Conservation (phyloP, 805 yeast species). For the Spathaspora gorwiae region DNA sequence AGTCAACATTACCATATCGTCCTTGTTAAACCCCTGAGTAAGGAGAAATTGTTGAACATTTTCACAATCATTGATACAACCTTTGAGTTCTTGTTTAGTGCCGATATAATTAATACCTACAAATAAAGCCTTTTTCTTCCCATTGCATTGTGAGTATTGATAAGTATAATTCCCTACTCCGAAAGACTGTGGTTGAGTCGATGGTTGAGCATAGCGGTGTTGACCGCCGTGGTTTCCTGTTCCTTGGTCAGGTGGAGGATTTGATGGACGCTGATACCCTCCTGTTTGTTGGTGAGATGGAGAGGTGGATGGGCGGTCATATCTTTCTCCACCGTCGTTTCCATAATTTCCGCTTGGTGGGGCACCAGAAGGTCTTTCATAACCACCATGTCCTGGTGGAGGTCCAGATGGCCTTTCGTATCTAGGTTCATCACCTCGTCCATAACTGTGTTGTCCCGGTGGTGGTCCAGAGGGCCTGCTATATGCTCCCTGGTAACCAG, state of each 20-base stretch:
- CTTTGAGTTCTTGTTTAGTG: conserved; percentile 54
- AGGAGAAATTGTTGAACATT: conserved; percentile 46
- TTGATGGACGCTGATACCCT: conserved; percentile 7
- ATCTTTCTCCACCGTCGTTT: conserved; percentile 2
- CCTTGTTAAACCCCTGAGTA: conserved; percentile 42
- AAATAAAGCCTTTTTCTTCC: conserved; percentile 67
- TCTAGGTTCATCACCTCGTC: neutral
- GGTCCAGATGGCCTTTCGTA: neutral
- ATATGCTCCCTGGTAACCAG: neutral
- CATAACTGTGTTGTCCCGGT: neutral
- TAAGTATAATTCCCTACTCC: conserved; percentile 27
- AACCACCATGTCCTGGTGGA: neutral
- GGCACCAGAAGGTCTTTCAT: conserved; percentile 7
- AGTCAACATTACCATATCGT: conserved; percentile 56
- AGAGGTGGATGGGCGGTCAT: conserved; percentile 4
- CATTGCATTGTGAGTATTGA: conserved; percentile 67
- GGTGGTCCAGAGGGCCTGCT: conserved; percentile 4
- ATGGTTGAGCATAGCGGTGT: conserved; percentile 7
- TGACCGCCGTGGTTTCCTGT: conserved; percentile 18
- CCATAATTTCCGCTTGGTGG: conserved; percentile 1
- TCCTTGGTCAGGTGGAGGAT: conserved; percentile 3
- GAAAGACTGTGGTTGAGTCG: conserved; percentile 11
- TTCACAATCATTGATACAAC: conserved; percentile 76
- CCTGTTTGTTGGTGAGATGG: conserved; percentile 2
- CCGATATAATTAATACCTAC: conserved; percentile 80